These are phyloP conservation scores for Malus hybrid DNA, from an alignment of 331 rosid genomes.

Conservation along the genomic window DNA sequence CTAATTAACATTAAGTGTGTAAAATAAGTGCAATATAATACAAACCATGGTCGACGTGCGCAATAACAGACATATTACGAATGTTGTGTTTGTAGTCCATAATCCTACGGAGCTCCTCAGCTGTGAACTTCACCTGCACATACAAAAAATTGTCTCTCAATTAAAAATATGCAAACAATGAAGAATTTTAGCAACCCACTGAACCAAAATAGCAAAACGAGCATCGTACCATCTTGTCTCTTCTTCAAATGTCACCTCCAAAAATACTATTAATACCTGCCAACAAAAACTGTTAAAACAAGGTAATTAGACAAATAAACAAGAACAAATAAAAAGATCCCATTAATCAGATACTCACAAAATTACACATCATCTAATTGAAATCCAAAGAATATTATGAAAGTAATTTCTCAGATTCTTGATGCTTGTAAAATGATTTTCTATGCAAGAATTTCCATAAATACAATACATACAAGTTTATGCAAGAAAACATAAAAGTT, in stretches of 20 bases:
- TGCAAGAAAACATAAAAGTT: no score
- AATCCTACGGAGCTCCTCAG: slow-evolving; percentile 80
- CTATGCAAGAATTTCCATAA: not conserved
- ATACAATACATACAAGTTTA: not conserved
- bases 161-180: not conserved
- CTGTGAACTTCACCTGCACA: slow-evolving; percentile 87
- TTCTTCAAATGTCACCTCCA: slow-evolving; percentile 13
- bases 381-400: not conserved
- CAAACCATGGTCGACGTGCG: slow-evolving; percentile 83
- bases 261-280: slow-evolving; percentile 6
- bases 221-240: slow-evolving; percentile 53
- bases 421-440: no score
- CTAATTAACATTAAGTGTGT: not conserved
- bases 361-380: not conserved
- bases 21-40: not conserved
- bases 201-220: not conserved
- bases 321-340: not conserved
- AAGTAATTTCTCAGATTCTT: not conserved
- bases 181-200: not conserved
- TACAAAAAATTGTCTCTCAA: not conserved
- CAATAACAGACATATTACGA: slow-evolving; percentile 94
- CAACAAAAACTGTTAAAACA: not conserved
- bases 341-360: not conserved
- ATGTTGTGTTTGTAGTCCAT: slow-evolving; percentile 84
- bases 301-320: not conserved